Base-by-base conservation (phyloP, 2,329 filamentous ascomycete genomes). In the Talaromyces sp. region DNA sequence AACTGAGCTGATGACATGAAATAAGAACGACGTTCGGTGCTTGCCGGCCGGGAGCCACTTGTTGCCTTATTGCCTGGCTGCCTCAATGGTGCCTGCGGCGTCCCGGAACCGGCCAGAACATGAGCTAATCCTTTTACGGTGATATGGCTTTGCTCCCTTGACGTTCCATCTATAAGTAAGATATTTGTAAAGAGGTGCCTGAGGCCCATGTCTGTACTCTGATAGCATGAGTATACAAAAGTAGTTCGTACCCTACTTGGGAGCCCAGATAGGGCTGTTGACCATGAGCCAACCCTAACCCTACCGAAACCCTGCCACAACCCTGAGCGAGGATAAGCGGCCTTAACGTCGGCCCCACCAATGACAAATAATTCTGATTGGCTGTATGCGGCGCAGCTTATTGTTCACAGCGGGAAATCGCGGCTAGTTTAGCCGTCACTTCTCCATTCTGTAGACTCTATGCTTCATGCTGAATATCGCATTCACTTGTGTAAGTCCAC, bases 261-360 rank as follows among this genome's bases (percentile, higher is more conserved):
- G 2, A 23, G 12, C 18, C 21, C 11, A 44, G 42, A 23, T 23
- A 18, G 40, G 18, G 18, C 18, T 12, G 40, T 12, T 23, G 40
- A 23, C 2, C 5, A 5, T 18, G 11, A 2, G 14, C 1, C 5
- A 14, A 54, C 50, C n/a, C 31, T 35, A 54, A 35, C 31, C n/a
- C 31, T 35, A 16, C 12, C 14, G 12, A 7, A 42, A 42, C 54
- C 35, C 54, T 42, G 37, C 12, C 14, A 14, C 16, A 42, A 42
- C 54, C 35, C 54, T 42, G 37, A 57, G 61, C 56, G 61, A 63
- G 25, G 31, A 58, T 54, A 63, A 63, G 56, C 61, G 46, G 14
- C 14, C 9, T 21, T 1, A 42, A 42, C 39, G 4, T 2, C 9
- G 61, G 55, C 21, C 25, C 58, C 23, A 16, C 50, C 23, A 3